Evolutionary conservation across 2,329 filamentous ascomycete genomes (phyloP), one percentile per base, ranked within the genome.

Genomic region (Epichloe coenophiala): DNA sequence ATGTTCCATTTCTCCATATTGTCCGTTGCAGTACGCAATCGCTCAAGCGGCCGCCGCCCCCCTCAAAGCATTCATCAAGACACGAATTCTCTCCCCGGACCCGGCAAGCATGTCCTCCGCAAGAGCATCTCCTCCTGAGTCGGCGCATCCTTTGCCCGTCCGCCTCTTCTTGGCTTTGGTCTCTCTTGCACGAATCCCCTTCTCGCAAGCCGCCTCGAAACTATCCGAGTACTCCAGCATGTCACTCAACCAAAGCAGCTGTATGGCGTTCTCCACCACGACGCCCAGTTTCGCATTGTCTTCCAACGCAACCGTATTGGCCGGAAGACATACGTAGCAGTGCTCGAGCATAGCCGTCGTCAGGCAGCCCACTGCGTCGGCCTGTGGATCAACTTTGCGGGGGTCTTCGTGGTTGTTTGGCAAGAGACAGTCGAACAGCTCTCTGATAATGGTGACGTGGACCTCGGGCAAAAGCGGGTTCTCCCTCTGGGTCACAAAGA

Each of bases 281-380:
- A 90, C 65, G 2, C 83, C 82, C 38, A 90, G 72, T 62, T 85
- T 86, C 31, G 83, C 81, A 57, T 93, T 90, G 55, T 88, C 84
- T 19, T 78, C 74, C 1, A 76, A 64, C 6, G 71, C 73, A 13
- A 75, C 69, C 0, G 75, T 79, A 52, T 78, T 81, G 1, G 86
- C 84, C 0, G 83, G 71, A 56, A 76, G 81, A 0, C 78, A 78
- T 2, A 88, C 72, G 62, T 81, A 90, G 59, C 81, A 82, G 42
- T 71, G 62, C 59, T 74, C 68, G 41, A 80, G 61, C 55, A 80
- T 74, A 6, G 57, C 58, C 21, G 65, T 60, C 5, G 72, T 73
- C 42, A 80, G 60, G 17, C 61, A 61, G 7, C 69, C 68, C 1
- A 58, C 51, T 3, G 63, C 61, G 21, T 71, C 67, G 19, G 60